phyloP scores from a whole-genome alignment of 345 rosid genomes.

The Boechera divaricarpa region DNA sequence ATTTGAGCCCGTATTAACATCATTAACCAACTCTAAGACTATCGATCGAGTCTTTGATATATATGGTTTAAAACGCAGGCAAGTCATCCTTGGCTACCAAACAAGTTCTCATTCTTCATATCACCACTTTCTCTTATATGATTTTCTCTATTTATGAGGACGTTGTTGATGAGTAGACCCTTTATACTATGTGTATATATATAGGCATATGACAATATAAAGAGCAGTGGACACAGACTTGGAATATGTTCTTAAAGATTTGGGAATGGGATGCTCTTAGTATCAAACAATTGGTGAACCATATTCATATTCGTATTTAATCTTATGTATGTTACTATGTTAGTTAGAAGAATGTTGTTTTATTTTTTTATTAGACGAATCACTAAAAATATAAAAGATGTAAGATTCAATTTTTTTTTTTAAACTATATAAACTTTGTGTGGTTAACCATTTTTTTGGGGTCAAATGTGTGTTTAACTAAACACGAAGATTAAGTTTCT shows the following conservation, averaged over 20 bases:
- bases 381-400: not conserved
- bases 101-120: constrained; percentile 40
- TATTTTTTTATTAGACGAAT: not conserved
- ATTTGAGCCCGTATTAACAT: too few relatives aligned
- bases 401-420: not conserved
- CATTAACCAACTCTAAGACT: not conserved
- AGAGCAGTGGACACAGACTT: constrained; percentile 29
- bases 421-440: not conserved
- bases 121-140: constrained; percentile 22
- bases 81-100: constrained; percentile 49
- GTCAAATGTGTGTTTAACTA: too few relatives aligned
- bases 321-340: not conserved
- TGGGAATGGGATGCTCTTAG: constrained; percentile 7
- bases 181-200: constrained; percentile 11
- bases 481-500: not conserved
- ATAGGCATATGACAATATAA: constrained; percentile 20
- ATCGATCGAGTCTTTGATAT: constrained; percentile 18
- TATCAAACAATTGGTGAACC: constrained; percentile 25
- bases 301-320: constrained; percentile 16
- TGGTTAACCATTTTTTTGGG: not conserved
- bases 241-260: constrained; percentile 36
- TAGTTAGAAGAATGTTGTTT: not conserved
- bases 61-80: constrained; percentile 37
- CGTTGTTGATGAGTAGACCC: constrained; percentile 12
- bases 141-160: constrained; percentile 4